Base-by-base conservation (phyloP, 768 basidiomycete species). In the Lactarius pseudohatsudake region DNA sequence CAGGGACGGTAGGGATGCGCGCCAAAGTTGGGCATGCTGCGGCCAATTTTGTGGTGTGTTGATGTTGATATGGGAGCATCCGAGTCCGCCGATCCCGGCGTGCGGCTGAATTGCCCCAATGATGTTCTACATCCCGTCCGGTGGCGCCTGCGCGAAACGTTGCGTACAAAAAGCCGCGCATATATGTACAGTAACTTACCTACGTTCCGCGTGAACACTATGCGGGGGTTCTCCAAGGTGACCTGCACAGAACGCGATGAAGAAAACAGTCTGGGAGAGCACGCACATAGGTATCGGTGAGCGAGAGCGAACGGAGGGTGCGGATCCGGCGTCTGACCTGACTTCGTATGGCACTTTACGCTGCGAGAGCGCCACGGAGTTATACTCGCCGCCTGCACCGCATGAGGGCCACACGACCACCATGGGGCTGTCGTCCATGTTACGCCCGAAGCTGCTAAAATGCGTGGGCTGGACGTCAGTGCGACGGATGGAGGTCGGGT, bases 401-500 rank as follows among this genome's bases (percentile, higher is more conserved):
- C 76, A 74, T 72, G 89, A 87, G 8, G 82, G 77, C 90, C 89
- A 92, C 79, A 86, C 83, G 41, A 91, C 86, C 64, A 91, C 86
- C 88, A 92, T 90, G 0, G 85, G 85, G 81, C 81, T 77, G 69
- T 80, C 77, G 1, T 79, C 73, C n/a, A n/a, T n/a, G n/a, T n/a
- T n/a, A n/a, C n/a, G n/a, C 28, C 87, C 87, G 71, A 86, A 89
- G 11, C 87, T 86, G 72, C 87, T 89, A 71, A 16, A 47, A 26
- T 7, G 32, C 32, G 32, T 32, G 2, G 32, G 32, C 32, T n/a
- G 41, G 38, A 50, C 45, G n/a, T 47, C 45, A 36, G 34, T 10
- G 34, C 34, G 1, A 9, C 7, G 10, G 34, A 11, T 10, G 7
- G 34, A 36, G 34, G 34, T 36, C 34, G 26, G 34, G 10, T 36